Conservation (phyloP, 2,329 filamentous ascomycete species). For the Blastomyces gilchristii region DNA sequence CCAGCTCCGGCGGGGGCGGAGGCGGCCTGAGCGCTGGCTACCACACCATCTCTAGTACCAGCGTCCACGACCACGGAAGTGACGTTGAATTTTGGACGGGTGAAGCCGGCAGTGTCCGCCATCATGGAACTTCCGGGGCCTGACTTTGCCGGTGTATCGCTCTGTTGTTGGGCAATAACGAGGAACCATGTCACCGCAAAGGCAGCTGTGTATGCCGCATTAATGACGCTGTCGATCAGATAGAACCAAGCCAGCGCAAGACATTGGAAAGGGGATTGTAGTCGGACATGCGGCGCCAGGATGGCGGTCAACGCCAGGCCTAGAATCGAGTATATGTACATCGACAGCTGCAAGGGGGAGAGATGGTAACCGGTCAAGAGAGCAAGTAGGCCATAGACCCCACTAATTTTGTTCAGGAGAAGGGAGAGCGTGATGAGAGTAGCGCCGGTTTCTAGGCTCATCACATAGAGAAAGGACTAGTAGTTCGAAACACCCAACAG, state of each 20-base stretch:
- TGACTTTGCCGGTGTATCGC: conserved; percentile 32
- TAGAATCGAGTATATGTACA: conserved; percentile 78
- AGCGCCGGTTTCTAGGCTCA: conserved; percentile 76
- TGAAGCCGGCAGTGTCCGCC: conserved; percentile 55
- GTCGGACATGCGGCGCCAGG: conserved; percentile 69
- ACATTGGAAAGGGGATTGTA: conserved; percentile 66
- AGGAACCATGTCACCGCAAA: conserved; percentile 85
- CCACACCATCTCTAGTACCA: conserved; percentile 46
- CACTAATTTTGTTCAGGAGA: conserved; percentile 85
- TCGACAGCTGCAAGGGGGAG: conserved; percentile 72
- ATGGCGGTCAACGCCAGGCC: conserved; percentile 58
- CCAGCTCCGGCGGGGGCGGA: conserved; percentile 28
- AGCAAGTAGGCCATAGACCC: conserved; percentile 80
- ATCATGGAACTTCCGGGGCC: conserved; percentile 48
- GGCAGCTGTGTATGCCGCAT: conserved; percentile 67
- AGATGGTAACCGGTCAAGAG: conserved; percentile 78
- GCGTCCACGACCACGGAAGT: conserved; percentile 43
- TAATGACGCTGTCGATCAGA: conserved; percentile 69
- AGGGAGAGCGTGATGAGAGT: conserved; percentile 75
- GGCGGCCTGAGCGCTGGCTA: conserved; percentile 30
- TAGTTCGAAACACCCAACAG: conserved; percentile 12
- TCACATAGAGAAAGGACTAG: conserved; percentile 73
- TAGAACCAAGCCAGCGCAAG: conserved; percentile 79
- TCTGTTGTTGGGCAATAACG: conserved; percentile 51
- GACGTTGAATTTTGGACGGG: conserved; percentile 51